Percentiles rank a stretch among this genome's conserved stretches.
Evolutionary conservation across 2,329 filamentous ascomycete genomes (phyloP).

Genomic region (Orbilia ellipsospora): DNA sequence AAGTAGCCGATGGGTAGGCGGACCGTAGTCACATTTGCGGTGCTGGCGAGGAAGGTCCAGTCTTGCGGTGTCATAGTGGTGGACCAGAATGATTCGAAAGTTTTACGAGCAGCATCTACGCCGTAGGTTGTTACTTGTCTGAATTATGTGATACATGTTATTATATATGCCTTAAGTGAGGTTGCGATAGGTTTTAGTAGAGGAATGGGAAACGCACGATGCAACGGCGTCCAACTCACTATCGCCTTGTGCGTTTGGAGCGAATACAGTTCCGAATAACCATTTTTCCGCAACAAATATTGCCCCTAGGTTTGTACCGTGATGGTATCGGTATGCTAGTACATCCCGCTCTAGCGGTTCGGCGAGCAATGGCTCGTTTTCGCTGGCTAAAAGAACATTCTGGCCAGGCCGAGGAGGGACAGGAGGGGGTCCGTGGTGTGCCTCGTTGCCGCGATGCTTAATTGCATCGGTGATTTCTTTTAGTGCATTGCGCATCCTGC

Average conservation of each 20-base stretch:
- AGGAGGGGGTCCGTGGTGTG: conserved; percentile 3
- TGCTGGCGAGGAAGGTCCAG: conserved; percentile 67
- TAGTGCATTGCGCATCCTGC: conserved; percentile 42
- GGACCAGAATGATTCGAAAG: conserved; percentile 69
- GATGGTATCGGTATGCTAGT: conserved; percentile 70
- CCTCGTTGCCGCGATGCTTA: conserved; percentile 35
- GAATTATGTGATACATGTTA: conserved; percentile 36
- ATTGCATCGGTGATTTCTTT: conserved; percentile 42
- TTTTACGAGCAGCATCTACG: conserved; percentile 65
- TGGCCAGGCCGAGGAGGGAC: conserved; percentile 10
- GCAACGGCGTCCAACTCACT: conserved; percentile 68
- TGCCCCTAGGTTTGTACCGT: conserved; percentile 70
- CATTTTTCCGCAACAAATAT: conserved; percentile 72
- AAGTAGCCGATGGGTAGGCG: conserved; percentile 73
- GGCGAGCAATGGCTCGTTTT: conserved; percentile 21
- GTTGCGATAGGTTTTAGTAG: not conserved
- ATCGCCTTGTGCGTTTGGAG: conserved; percentile 62
- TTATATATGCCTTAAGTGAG: not conserved
- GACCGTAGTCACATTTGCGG: conserved; percentile 69
- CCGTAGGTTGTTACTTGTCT: conserved; percentile 65
- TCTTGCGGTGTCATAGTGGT: conserved; percentile 67
- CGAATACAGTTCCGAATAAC: conserved; percentile 68
- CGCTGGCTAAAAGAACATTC: conserved; percentile 1
- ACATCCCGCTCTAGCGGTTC: conserved; percentile 62
- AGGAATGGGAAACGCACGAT: conserved; percentile 5